Evolutionary conservation across 192 early-diverging fungal genomes (phyloP).

Genomic region (Coemansia guatemalensis): DNA sequence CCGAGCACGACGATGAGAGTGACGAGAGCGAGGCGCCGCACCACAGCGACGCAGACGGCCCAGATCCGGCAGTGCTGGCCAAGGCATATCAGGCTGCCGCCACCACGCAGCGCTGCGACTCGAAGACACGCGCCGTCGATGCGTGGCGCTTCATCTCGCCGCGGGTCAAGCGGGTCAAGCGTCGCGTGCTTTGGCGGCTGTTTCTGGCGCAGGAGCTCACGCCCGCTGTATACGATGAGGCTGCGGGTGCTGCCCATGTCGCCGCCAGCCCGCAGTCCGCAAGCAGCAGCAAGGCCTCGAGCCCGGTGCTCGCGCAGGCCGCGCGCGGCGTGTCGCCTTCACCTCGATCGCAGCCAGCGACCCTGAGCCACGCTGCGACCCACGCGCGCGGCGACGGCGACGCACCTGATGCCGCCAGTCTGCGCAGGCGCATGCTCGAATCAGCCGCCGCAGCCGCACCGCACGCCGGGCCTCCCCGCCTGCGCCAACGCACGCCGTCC

Average conservation of each 20-base stretch:
- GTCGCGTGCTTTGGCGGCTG: constrained; percentile 48
- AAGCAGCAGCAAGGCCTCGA: constrained; percentile 9
- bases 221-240: constrained; percentile 33
- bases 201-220: constrained; percentile 54
- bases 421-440: constrained; percentile 32
- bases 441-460: neutral
- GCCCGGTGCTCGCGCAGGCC: constrained; percentile 17
- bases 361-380: neutral
- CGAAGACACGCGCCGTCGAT: constrained; percentile 32
- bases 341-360: neutral
- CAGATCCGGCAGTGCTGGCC: neutral
- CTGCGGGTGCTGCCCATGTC: neutral
- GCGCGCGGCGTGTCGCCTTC: neutral
- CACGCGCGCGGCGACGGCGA: neutral
- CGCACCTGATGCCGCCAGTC: constrained; percentile 7
- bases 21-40: neutral
- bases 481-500: constrained; percentile 9
- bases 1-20: neutral
- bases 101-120: constrained; percentile 20
- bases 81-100: constrained; percentile 22
- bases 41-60: neutral
- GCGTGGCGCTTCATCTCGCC: constrained; percentile 49
- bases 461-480: neutral
- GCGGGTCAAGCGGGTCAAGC: constrained; percentile 50
- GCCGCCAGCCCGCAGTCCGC: neutral